Evolutionary conservation across 148 eudicot genomes (phyloP).

Genomic region (Fagopyrum homotropicum): DNA sequence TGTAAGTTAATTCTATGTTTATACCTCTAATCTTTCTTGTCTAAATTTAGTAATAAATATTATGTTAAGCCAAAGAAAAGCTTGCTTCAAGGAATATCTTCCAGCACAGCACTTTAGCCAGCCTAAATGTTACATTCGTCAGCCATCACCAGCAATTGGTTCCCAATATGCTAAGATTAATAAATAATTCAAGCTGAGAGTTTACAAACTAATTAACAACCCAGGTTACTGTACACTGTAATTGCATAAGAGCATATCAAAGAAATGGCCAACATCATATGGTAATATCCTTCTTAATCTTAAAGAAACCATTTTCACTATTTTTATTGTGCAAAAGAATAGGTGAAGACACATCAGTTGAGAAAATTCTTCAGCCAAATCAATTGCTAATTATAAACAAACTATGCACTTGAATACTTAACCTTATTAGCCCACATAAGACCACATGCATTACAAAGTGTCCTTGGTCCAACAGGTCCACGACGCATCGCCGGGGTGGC

Average conservation of each 20-base stretch:
- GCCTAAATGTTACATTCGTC: neutral
- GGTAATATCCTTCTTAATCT: neutral
- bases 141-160: neutral
- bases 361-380: neutral
- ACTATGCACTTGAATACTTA: neutral
- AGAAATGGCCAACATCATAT: neutral
- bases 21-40: neutral
- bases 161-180: neutral
- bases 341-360: neutral
- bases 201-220: neutral
- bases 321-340: neutral
- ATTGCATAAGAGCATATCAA: neutral
- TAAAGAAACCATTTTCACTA: neutral
- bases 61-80: neutral
- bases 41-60: neutral
- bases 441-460: slow-evolving; percentile 46
- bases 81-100: neutral
- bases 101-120: neutral
- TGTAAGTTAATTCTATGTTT: neutral
- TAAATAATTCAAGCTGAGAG: neutral
- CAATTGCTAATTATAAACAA: neutral
- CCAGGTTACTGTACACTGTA: neutral
- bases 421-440: slow-evolving; percentile 53
- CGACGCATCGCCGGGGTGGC: slow-evolving; percentile 50
- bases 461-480: slow-evolving; percentile 42